Evolutionary conservation across 495 filamentous ascomycete genomes (phyloP).

Genomic region (Talaromyces nanjingensis): DNA sequence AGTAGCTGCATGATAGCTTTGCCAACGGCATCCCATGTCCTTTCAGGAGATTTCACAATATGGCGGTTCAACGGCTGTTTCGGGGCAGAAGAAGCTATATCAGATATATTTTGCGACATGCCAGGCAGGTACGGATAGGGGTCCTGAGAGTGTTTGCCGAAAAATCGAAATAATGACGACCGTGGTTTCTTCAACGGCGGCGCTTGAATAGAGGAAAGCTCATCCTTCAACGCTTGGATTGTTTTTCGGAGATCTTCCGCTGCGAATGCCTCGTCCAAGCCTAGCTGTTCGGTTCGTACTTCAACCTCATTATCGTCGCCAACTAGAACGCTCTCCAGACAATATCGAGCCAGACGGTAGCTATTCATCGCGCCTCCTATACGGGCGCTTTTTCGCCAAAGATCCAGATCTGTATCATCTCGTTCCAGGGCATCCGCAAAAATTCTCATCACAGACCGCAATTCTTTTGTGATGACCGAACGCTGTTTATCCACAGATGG

Average conservation of each 20-base stretch:
- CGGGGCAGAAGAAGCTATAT: conserved; percentile 24
- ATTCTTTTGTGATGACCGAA: conserved; percentile 17
- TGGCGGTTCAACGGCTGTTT: conserved; percentile 18
- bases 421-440: conserved; percentile 76
- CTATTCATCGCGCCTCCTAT: conserved; percentile 72
- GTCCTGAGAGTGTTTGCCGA: conserved; percentile 59
- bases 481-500: conserved; percentile 29
- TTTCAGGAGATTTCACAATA: conserved; percentile 24
- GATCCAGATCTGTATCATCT: conserved; percentile 85
- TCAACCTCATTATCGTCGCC: conserved; percentile 68
- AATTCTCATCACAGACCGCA: conserved; percentile 42
- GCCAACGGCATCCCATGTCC: conserved; percentile 48
- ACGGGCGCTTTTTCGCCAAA: conserved; percentile 85
- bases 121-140: conserved; percentile 71
- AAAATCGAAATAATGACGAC: conserved; percentile 52
- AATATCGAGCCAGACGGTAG: conserved; percentile 70
- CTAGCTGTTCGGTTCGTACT: conserved; percentile 64
- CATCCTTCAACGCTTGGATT: conserved; percentile 62
- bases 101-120: conserved; percentile 19
- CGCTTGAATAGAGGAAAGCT: conserved; percentile 61
- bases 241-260: conserved; percentile 67
- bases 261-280: conserved; percentile 79
- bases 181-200: conserved; percentile 56
- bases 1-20: conserved; percentile 50
- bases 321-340: conserved; percentile 85